Evolutionary conservation across 306 rosid species (phyloP).

Genomic region (Cucurbita maxima): DNA sequence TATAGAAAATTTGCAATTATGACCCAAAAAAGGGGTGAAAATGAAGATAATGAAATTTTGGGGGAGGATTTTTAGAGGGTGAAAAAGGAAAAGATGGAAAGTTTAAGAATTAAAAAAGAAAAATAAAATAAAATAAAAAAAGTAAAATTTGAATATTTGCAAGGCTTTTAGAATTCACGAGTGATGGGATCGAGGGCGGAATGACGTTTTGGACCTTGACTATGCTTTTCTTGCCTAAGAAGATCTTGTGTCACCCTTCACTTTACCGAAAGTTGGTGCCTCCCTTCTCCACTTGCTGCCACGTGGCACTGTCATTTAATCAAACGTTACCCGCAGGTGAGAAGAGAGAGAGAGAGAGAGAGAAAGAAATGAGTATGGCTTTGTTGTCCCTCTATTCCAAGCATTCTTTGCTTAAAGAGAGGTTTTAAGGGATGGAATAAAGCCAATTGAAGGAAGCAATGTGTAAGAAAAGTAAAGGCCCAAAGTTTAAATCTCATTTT

Average conservation of each 20-base stretch:
- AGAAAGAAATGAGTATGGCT: conserved; percentile 21
- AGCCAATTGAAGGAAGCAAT: conserved; percentile 32
- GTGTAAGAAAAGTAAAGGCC: neutral
- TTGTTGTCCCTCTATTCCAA: conserved; percentile 53
- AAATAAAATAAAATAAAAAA: neutral
- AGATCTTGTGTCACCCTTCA: conserved; percentile 39
- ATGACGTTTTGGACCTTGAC: conserved; percentile 42
- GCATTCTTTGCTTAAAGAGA: conserved; percentile 86
- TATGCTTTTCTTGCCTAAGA: conserved; percentile 64
- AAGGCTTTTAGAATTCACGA: conserved; percentile 7
- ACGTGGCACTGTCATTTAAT: conserved; percentile 15
- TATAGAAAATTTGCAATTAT: neutral
- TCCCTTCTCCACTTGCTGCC: conserved; percentile 12
- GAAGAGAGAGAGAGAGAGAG: conserved; percentile 6
- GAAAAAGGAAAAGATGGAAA: neutral
- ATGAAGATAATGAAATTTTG: neutral
- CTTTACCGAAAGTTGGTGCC: conserved; percentile 29
- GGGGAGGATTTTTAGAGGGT: neutral
- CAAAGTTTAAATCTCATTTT: neutral
- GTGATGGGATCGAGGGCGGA: conserved; percentile 8
- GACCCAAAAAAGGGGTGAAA: neutral
- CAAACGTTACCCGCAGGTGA: neutral
- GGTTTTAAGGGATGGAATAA: conserved; percentile 50
- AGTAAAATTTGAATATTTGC: conserved; percentile 1
- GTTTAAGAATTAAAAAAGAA: neutral